phyloP scores from a whole-genome alignment of 352 stramenopile species.

The Achlya hypogyna region DNA sequence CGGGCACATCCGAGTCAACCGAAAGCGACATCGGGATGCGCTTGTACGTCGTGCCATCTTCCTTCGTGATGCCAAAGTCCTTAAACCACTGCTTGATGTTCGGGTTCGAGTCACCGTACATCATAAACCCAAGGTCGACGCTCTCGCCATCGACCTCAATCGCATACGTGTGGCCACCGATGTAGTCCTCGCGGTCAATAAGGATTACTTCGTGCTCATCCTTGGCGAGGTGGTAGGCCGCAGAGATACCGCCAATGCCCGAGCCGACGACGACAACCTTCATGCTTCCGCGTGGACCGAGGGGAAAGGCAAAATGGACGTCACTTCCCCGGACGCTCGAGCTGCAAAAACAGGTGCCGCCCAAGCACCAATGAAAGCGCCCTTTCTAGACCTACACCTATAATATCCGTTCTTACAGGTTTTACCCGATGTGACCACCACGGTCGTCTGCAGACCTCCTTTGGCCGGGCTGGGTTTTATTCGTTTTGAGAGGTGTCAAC shows the following conservation, averaged over 20 bases:
- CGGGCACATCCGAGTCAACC: conserved; percentile 67
- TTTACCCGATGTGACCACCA: no score
- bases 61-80: conserved; percentile 71
- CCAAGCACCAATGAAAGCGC: background rate
- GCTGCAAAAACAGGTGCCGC: background rate
- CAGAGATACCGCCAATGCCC: conserved; percentile 73
- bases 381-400: background rate
- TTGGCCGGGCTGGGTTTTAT: background rate
- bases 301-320: background rate
- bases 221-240: conserved; percentile 75
- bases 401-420: background rate
- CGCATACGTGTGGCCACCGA: conserved; percentile 78
- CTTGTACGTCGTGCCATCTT: conserved; percentile 78
- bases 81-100: conserved; percentile 89
- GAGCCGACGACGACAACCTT: conserved; percentile 80
- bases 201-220: conserved; percentile 76
- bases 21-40: conserved; percentile 83
- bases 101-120: conserved; percentile 84
- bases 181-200: conserved; percentile 69
- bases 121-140: conserved; percentile 85
- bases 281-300: conserved; percentile 31
- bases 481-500: background rate
- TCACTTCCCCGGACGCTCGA: background rate
- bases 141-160: conserved; percentile 81
- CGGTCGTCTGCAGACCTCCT: no score